Base-by-base conservation (phyloP, 805 yeast genomes). In the Yamadazyma sp. region DNA sequence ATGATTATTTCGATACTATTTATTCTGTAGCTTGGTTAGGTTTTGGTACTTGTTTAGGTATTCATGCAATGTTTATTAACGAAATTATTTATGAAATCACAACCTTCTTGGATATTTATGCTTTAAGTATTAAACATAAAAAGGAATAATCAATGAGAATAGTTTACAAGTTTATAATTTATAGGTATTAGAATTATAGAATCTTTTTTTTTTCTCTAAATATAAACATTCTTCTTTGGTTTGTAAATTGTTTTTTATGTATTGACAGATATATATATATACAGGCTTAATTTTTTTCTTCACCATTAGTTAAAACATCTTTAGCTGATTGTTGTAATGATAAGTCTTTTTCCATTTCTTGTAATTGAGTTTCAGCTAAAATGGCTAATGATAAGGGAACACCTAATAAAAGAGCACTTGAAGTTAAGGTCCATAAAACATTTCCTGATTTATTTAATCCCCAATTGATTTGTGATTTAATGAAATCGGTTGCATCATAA, bases 331-430 rank as follows among this genome's bases (percentile, higher is more conserved):
- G 83, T 61, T 83, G 91, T 55, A 83, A 67, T 39, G 82, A 78
- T 74, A 87, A 80, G 58, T 88, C 93, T 70, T 85, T 87, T 71
- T 89, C 97, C 82, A 86, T 76, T 69, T 89, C 97, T 57, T 82
- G 79, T 60, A 89, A 76, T 70, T 91, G 97, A 58, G 88, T 94
- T 69, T 91, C 97, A 42, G 88, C 80, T 52, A 93, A 73, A 50
- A 93, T 85, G 35, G 96, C 82, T 52, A 93, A 71, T 7, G 96
- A 81, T 50, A 86, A 74, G 45, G 99, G 99, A 30, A 88, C 95
- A 58, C 96, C 97, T 51, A 93, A 70, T 44, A 93, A 75, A 51
- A 93, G 68, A 27, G 86, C 80, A 27, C 93, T 76, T 9, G 98
- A 81, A 9, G 96, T 80, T 38, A 86, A 46, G 42, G 83, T 75